These are phyloP conservation scores for Cystobasidium sp. DNA, from an alignment of 1,284 basidiomycete species.

Conservation along the genomic window DNA sequence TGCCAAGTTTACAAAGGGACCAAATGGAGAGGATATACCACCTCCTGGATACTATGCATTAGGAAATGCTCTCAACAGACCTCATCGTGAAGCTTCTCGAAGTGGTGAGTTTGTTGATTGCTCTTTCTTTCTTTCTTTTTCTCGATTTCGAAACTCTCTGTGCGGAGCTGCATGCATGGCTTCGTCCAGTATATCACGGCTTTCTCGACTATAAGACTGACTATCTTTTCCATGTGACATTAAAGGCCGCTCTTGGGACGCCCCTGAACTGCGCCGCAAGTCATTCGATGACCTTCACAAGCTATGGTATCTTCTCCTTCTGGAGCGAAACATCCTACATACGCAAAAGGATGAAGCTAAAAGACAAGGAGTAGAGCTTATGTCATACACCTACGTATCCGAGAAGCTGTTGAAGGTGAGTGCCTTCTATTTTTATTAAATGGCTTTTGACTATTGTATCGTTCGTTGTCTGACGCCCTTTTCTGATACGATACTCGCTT, in stretches of 20 bases:
- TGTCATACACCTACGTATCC: constrained; percentile 30
- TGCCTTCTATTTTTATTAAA: neutral
- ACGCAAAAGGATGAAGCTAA: constrained; percentile 81
- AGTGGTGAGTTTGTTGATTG: constrained; percentile 43
- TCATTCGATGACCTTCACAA: constrained; percentile 89
- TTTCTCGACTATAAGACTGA: too few species aligned
- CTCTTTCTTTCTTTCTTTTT: neutral
- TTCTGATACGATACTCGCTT: neutral
- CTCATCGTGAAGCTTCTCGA: constrained; percentile 46
- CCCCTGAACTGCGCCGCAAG: constrained; percentile 81
- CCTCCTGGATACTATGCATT: constrained; percentile 20
- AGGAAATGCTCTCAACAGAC: constrained; percentile 45
- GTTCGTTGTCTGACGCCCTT: constrained; percentile 35
- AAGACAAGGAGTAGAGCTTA: constrained; percentile 55
- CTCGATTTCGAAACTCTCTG: neutral
- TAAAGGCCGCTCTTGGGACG: constrained; percentile 80
- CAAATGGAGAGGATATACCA: constrained; percentile 26
- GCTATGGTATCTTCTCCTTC: constrained; percentile 84
- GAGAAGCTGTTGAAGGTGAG: constrained; percentile 33
- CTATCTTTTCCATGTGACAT: too few species aligned
- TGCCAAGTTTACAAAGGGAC: constrained; percentile 16
- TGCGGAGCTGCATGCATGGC: neutral
- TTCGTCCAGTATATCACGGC: too few species aligned
- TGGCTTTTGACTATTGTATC: neutral
- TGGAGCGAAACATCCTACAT: constrained; percentile 84